Percentiles rank a stretch among this genome's conserved stretches.
phyloP scores from a whole-genome alignment of 106 monocot species.

The Hemerocallis citrina region DNA sequence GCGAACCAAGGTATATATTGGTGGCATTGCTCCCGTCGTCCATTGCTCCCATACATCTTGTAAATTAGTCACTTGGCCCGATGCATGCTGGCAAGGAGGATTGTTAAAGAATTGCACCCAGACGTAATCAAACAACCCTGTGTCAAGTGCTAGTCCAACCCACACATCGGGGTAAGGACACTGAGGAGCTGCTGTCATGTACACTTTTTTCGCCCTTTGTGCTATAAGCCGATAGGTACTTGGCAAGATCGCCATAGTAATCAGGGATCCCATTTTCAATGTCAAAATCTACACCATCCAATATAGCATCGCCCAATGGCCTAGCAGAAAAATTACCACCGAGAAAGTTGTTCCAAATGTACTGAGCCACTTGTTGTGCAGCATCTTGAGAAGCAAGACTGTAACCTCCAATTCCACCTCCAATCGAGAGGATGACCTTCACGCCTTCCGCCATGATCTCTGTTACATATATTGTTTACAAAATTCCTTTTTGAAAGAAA shows the following conservation, averaged over 20 bases:
- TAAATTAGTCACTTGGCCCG: constrained; percentile 1
- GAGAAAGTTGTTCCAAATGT: constrained; percentile 18
- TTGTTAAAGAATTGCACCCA: constrained; percentile 13
- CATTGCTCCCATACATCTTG: constrained; percentile 9
- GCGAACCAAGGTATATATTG: no score
- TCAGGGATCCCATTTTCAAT: constrained; percentile 3
- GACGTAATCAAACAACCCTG: constrained; percentile 18
- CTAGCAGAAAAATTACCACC: constrained; percentile 11
- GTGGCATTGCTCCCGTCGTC: constrained; percentile 1
- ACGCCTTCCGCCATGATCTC: constrained; percentile 5
- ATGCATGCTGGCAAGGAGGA: constrained; percentile 13
- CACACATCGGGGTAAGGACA: constrained; percentile 13
- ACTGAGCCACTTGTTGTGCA: constrained; percentile 6
- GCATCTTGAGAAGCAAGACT: constrained; percentile 8
- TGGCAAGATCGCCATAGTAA: constrained; percentile 11
- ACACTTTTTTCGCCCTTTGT: constrained; percentile 5
- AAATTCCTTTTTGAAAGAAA: no score
- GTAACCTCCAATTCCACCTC: constrained; percentile 16
- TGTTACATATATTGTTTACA: no score
- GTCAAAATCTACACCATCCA: constrained; percentile 19
- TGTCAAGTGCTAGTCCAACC: constrained; percentile 5
- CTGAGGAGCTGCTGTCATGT: constrained; percentile 9
- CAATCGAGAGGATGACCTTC: constrained; percentile 19
- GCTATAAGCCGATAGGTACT: constrained; percentile 1
- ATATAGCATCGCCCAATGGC: constrained; percentile 23